Evolutionary conservation across 108 stramenopile genomes (phyloP), one percentile per base, ranked within the genome.

Genomic region (Nitzschia putrida): DNA sequence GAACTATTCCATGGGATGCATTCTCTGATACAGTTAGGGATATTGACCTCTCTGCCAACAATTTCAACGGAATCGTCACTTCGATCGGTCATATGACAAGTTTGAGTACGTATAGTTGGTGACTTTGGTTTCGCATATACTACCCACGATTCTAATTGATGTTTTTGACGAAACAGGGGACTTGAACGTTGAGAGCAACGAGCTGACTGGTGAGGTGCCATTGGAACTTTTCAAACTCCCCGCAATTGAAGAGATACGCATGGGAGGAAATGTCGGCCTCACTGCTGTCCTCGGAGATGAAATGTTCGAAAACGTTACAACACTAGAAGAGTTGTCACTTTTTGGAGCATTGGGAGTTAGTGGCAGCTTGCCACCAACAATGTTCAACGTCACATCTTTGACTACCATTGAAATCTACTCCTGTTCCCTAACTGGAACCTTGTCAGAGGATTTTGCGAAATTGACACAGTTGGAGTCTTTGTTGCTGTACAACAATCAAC

Each of bases 131-230:
- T 2, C 18, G 18, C n/a, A 18, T 49, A 44, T 13, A 9, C 13
- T 13, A 44, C 47, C 14, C 3, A 4, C 47, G 14, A 18, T 49
- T 2, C 57, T 14, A 10, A 43, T 57, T 57, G 29, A 34, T 34
- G 1, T 34, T 34, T 3, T 34, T 34, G 29, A 34, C 29, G 4
- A 34, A 34, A 14, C 37, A 69, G 68, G 8, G 24, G 42, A 43
- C 11, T 42, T 90, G 16, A 82, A 85, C 67, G 21, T 88, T 16
- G 72, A 82, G 65, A 59, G 84, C 26, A 90, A 90, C 72, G 58
- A 57, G 9, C 70, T 92, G 24, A 67, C 69, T 25, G 90, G 90
- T 1, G 64, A 60, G n/a, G 81, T 92, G 39, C 88, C 90, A 11
- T 52, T 49, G 10, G 77, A 69, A 41, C 44, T 71, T 3, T 61